Evolutionary conservation across 805 yeast species (phyloP), one percentile per base, ranked within the genome.

Genomic region (Kuraishia cidri): DNA sequence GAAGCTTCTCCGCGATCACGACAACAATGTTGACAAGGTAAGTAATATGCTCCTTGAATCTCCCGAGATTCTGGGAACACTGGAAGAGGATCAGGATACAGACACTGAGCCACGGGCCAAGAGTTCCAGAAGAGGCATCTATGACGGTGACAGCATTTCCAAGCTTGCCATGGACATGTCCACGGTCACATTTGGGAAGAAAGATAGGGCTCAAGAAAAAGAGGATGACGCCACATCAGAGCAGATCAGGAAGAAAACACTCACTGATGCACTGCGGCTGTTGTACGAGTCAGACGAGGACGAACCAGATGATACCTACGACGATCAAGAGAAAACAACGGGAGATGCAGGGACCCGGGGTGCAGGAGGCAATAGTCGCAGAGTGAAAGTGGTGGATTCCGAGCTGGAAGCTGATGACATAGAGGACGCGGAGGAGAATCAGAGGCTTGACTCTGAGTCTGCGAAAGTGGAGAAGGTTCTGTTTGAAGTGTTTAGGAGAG

Each of bases 231-330:
- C 18, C 18, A 32, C 41, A 7, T 38, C 40, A n/a, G 69, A 62
- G 35, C 72, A 69, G 20, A 45, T 72, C n/a, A 71, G 68, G 44
- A 70, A 77, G 45, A 69, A 62, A 41, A 75, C 83, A 0, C 50
- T 81, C 27, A 56, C 67, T 0, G 44, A 46, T 32, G 87, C 88
- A 1, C 53, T 82, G 40, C 58, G 74, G 27, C 50, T 81, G 39
- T 56, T 83, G 39, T 79, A 81, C 42, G 80, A 79, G 28, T 66
- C 75, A 6, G 90, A 84, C 45, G 95, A 85, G 41, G 94, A 84
- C 51, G 95, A 85, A 44, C 76, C 80, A 3, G 95, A 85, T 48
- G 94, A 83, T 42, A 78, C 88, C 0, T 72, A 78, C 46, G 75
- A 68, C 36, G 85, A 75, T 26, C 68, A 67, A 35, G 75, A 69